Conservation (phyloP, 2,329 filamentous ascomycete genomes). For the Fusarium continuum region DNA sequence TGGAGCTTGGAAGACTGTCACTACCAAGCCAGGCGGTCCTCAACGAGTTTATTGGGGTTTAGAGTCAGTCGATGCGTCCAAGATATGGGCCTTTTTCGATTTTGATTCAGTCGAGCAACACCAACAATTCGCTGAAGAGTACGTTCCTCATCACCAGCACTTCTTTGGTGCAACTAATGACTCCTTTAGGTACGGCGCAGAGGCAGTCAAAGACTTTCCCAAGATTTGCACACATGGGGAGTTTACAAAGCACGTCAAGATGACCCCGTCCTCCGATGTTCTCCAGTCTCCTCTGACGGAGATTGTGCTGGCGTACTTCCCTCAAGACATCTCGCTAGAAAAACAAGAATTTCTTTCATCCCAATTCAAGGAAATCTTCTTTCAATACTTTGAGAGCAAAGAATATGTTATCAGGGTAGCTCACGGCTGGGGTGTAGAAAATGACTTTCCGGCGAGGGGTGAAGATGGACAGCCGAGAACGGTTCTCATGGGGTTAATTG, state of each 20-base stretch:
- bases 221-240: slow-evolving; percentile 19
- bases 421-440: slow-evolving; percentile 10
- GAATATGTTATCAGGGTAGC: not conserved
- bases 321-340: not conserved
- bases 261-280: slow-evolving; percentile 8
- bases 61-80: not conserved
- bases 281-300: not conserved
- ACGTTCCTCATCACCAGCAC: not conserved
- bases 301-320: slow-evolving; percentile 4
- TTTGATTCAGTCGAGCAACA: slow-evolving; percentile 20
- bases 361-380: not conserved
- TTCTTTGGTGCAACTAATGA: not conserved
- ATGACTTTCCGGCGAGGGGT: slow-evolving; percentile 6
- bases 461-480: not conserved
- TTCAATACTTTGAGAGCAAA: accelerated
- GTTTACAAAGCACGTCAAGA: slow-evolving; percentile 9
- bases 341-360: not conserved
- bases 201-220: slow-evolving; percentile 15
- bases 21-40: not conserved
- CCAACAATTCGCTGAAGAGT: not conserved
- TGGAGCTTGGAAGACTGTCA: not conserved
- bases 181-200: not conserved
- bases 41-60: slow-evolving; percentile 13
- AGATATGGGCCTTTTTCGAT: slow-evolving; percentile 23
- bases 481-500: slow-evolving; percentile 8